phyloP scores from a whole-genome alignment of 73 alveolate genomes.

The Blepharisma stoltei region DNA sequence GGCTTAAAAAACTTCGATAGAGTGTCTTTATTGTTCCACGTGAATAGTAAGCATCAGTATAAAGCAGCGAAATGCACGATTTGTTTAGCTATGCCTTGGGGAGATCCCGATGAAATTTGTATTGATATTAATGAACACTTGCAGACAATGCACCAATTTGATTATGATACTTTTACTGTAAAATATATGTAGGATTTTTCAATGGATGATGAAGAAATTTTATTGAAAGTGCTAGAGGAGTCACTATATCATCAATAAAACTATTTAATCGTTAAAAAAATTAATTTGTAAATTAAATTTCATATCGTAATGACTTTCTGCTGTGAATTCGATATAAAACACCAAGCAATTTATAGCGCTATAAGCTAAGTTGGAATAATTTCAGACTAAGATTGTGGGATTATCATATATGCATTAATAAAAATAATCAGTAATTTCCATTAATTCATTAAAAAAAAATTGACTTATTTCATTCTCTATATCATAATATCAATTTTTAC shows the following conservation, averaged over 20 bases:
- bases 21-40: neutral
- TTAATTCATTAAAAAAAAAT: too few relatives aligned
- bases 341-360: too few relatives aligned
- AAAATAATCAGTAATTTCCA: too few relatives aligned
- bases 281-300: too few relatives aligned
- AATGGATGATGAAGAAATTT: conserved; percentile 16
- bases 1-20: neutral
- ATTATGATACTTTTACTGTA: conserved; percentile 27
- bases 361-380: too few relatives aligned
- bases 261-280: too few relatives aligned
- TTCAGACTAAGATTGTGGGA: too few relatives aligned
- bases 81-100: conserved; percentile 37
- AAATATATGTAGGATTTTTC: conserved; percentile 9
- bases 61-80: conserved; percentile 25
- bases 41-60: neutral
- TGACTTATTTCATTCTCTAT: too few relatives aligned
- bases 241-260: neutral
- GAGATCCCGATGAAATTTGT: conserved; percentile 20
- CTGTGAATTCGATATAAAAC: too few relatives aligned
- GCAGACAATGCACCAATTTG: conserved; percentile 10
- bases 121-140: conserved; percentile 11
- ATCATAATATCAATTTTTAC: too few relatives aligned
- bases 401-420: too few relatives aligned
- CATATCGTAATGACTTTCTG: too few relatives aligned
- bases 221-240: conserved; percentile 5